Evolutionary conservation across 805 yeast species (phyloP).

Genomic region (Scheffersomyces coipomensis): DNA sequence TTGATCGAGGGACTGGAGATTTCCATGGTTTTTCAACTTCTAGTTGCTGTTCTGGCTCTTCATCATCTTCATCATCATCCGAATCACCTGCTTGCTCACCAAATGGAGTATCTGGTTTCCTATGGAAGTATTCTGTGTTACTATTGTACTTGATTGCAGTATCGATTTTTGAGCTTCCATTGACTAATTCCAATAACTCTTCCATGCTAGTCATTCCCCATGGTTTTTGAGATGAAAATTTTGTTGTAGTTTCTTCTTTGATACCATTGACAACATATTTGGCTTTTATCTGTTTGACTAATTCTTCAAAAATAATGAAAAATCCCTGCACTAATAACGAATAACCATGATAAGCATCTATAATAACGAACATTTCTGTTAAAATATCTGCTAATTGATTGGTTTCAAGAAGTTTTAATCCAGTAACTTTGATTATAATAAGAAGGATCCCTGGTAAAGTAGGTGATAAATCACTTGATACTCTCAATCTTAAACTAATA

Average conservation of each 20-base stretch:
- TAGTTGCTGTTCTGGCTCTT: constrained; percentile 12
- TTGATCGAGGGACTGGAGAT: constrained; percentile 60
- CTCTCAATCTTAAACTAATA: constrained; percentile 65
- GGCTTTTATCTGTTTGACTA: constrained; percentile 42
- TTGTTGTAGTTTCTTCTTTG: constrained; percentile 1
- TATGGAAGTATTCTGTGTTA: constrained; percentile 34
- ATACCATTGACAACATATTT: constrained; percentile 8
- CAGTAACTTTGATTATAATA: constrained; percentile 69
- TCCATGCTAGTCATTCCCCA: constrained; percentile 57
- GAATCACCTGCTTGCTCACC: constrained; percentile 20
- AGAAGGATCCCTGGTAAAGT: constrained; percentile 68
- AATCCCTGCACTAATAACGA: constrained; percentile 68
- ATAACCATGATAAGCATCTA: constrained; percentile 87
- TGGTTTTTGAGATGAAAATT: constrained; percentile 38
- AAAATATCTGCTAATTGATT: constrained; percentile 71
- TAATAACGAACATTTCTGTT: constrained; percentile 67
- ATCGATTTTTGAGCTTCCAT: constrained; percentile 22
- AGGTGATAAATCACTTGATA: constrained; percentile 67
- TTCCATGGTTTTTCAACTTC: constrained; percentile 47
- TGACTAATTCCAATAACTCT: constrained; percentile 45
- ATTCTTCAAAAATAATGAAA: constrained; percentile 64
- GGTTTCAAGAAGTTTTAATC: constrained; percentile 53
- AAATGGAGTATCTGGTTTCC: constrained; percentile 37
- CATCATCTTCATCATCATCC: constrained; percentile 20
- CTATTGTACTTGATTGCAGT: constrained; percentile 31